Conservation (phyloP, 148 eudicot genomes). For the Vaccinium vitisidaea region DNA sequence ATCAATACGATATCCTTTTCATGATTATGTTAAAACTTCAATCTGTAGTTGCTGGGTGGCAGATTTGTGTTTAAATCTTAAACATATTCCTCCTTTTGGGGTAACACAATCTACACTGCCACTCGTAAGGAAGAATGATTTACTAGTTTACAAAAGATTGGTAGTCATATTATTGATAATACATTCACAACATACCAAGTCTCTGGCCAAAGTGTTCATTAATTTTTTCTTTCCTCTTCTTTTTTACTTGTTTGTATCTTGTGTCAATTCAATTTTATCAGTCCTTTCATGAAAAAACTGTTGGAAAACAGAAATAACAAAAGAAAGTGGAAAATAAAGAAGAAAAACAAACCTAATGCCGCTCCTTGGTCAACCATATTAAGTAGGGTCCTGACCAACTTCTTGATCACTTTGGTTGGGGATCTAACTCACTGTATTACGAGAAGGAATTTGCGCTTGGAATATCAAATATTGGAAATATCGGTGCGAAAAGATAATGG, state of each 20-base stretch:
- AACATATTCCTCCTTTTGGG: not conserved
- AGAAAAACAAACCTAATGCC: not conserved
- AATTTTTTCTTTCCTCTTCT: not conserved
- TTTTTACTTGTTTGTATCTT: too few relatives aligned
- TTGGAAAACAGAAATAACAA: not conserved
- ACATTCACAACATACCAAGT: not conserved
- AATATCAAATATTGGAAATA: not conserved
- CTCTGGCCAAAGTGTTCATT: not conserved
- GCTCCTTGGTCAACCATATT: not conserved
- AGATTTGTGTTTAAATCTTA: not conserved
- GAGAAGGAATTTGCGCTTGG: conserved; percentile 1
- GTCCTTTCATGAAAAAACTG: not conserved
- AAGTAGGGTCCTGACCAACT: not conserved
- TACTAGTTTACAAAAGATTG: not conserved
- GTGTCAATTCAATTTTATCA: not conserved
- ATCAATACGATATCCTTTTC: not conserved
- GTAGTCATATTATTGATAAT: not conserved
- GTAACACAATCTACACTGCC: not conserved
- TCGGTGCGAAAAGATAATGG: not conserved
- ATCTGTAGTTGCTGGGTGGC: not conserved
- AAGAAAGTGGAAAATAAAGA: not conserved
- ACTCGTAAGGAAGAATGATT: not conserved
- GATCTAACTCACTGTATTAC: not conserved
- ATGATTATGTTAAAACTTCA: not conserved
- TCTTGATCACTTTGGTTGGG: not conserved